Evolutionary conservation across 2,329 filamentous ascomycete genomes (phyloP), one percentile per base, ranked within the genome.

Genomic region (Apiospora saccharicola): DNA sequence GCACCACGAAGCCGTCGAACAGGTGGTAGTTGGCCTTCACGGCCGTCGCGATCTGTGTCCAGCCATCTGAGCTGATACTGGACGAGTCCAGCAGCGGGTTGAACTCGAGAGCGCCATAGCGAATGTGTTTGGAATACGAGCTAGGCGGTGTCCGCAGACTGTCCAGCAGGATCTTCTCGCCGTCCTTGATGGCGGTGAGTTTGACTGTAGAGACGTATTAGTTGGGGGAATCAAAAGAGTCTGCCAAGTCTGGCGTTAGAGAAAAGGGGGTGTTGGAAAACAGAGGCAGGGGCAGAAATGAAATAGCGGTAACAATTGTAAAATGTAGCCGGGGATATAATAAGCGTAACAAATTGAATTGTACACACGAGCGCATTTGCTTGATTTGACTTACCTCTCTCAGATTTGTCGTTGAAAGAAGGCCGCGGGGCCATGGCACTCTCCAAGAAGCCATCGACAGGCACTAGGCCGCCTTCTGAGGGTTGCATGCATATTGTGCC

Each of bases 1-100:
- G 90, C 53, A 98, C 91, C 30, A 98, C 94, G 79, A 98, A 98
- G 26, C 93, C 94, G 81, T 98, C 95, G 78, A 95, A 98, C 0
- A 94, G 88, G 74, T 92, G 91, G 82, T 98, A 98, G 82, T 98
- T 98, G 75, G 92, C 90, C 76, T 90, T 88, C 76, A 98, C 90
- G n/a, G 92, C 90, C 69, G 87, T 85, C 0, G 95, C 94, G 79
- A 98, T 96, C 79, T 94, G 90, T 14, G 93, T 91, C 95, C 94
- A 98, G 72, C 94, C 94, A 61, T 90, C 89, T 24, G 94, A 93
- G 73, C 95, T 93, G 81, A 98, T 97, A 71, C 94, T 96, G 80
- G 93, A 96, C 74, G 94, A 97, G 83, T 98, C 95, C 4, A 98
- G 90, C 49, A 98, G 84, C 37, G 93, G 92, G 69, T 91, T 88